phyloP scores from a whole-genome alignment of 2,329 filamentous ascomycete species.

The Alternaria novae-zelandiae region DNA sequence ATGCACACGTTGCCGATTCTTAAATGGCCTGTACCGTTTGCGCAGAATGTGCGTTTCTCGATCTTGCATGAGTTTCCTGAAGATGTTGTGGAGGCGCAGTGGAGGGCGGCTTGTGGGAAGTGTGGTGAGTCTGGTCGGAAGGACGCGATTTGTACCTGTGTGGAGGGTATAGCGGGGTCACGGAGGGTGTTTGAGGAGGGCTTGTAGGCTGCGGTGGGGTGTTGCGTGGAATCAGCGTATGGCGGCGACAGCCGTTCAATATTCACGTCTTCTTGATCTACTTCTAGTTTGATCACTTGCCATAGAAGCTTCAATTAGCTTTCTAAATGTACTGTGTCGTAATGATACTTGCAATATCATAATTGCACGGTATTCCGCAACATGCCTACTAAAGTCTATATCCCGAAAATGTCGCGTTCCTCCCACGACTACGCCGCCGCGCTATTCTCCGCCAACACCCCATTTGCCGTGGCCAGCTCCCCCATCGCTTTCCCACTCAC shows the following conservation, averaged over 20 bases:
- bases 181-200: neutral
- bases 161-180: neutral
- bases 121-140: neutral
- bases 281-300: neutral
- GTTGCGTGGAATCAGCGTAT: neutral
- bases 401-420: neutral
- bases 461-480: slow-evolving; percentile 1
- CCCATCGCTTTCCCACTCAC: slow-evolving; percentile 1
- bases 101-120: neutral
- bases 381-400: neutral
- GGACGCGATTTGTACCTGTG: neutral
- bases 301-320: too few relatives aligned
- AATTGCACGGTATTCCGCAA: neutral
- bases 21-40: neutral
- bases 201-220: neutral
- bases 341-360: too few relatives aligned
- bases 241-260: neutral
- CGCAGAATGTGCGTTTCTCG: neutral
- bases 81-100: neutral
- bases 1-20: neutral
- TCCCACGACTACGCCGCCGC: slow-evolving; percentile 3
- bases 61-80: neutral
- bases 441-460: slow-evolving; percentile 10
- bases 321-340: too few relatives aligned
- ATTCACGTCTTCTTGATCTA: too few relatives aligned